phyloP scores from a whole-genome alignment of 495 filamentous ascomycete species.

The Chaetomium tenue region DNA sequence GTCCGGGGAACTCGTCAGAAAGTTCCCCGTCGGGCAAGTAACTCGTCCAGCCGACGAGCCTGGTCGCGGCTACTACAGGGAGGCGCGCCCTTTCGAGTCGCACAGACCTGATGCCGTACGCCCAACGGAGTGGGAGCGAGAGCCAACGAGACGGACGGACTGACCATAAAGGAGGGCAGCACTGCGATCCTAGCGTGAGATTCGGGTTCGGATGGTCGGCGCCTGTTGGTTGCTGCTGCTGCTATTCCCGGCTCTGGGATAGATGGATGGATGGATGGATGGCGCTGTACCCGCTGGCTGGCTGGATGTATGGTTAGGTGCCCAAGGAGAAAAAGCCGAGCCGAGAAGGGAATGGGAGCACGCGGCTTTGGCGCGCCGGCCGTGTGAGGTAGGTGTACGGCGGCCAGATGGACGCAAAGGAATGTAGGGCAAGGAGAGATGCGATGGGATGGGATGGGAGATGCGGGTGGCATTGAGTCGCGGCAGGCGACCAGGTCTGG shows the following conservation, averaged over 20 bases:
- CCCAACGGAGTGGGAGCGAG: not conserved
- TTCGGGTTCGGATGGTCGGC: not conserved
- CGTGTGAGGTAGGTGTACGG: not conserved
- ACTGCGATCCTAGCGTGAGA: not conserved
- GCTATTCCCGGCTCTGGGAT: not conserved
- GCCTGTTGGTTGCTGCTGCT: not conserved
- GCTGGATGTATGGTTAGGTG: not conserved
- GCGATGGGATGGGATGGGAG: no score
- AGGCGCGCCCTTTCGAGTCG: constrained; percentile 6
- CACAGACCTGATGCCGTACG: constrained; percentile 16
- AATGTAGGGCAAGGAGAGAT: not conserved
- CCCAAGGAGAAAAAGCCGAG: not conserved
- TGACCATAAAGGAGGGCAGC: not conserved
- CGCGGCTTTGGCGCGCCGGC: not conserved
- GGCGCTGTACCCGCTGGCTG: not conserved
- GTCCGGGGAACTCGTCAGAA: not conserved
- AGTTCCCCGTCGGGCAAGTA: not conserved
- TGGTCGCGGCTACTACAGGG: not conserved
- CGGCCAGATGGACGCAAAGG: not conserved
- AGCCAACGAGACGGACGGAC: not conserved
- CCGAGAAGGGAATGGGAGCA: not conserved
- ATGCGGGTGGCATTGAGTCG: constrained; percentile 1
- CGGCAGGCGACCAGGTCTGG: not conserved
- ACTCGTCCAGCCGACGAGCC: not conserved
- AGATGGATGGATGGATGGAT: not conserved